Evolutionary conservation across 768 basidiomycete species (phyloP), one percentile per base, ranked within the genome.

Genomic region (Suillus cothurnatus): DNA sequence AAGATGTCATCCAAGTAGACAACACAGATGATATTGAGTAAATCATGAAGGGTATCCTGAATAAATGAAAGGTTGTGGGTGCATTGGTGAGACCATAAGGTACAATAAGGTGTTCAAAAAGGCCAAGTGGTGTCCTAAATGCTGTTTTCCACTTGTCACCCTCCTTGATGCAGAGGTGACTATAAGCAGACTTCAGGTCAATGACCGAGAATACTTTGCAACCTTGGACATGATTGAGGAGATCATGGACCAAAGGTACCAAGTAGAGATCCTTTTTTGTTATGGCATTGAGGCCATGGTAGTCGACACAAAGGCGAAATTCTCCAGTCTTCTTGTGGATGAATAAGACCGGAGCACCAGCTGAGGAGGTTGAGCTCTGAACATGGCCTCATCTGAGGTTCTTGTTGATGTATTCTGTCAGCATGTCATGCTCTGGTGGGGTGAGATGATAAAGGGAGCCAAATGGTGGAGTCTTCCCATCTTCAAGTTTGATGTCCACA

Each of bases 41-140:
- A n/a, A n/a, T n/a, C n/a, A n/a, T n/a, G n/a, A n/a, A n/a, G n/a
- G n/a, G 76, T 76, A 61, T 80, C 77, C 32, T 81, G 74, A 64
- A 85, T 82, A 63, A 82, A 79, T 85, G 83, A 67, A 82, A 84
- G 2, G 75, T 67, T 0, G 82, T 75, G 7, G 82, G 80, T 5
- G 78, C 76, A 62, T 81, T 80, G 43, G 74, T 76, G 11, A 81
- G 73, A 9, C 78, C 78, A 39, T 77, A 77, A n/a, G 78, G 77
- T 69, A 81, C 77, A 15, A 83, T 76, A 6, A 71, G 68, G 47
- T 72, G 78, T 71, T 83, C 74, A 63, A 77, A 82, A 21, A 74
- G 68, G 5, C 83, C 78, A 21, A 74, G 74, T 34, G 71, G 71
- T 14, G 78, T 81, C 6, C 70, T 61, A 69, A 85, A 83, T 0